These are phyloP conservation scores for Nitzschia putrida DNA, from an alignment of 108 stramenopile genomes.

Conservation along the genomic window DNA sequence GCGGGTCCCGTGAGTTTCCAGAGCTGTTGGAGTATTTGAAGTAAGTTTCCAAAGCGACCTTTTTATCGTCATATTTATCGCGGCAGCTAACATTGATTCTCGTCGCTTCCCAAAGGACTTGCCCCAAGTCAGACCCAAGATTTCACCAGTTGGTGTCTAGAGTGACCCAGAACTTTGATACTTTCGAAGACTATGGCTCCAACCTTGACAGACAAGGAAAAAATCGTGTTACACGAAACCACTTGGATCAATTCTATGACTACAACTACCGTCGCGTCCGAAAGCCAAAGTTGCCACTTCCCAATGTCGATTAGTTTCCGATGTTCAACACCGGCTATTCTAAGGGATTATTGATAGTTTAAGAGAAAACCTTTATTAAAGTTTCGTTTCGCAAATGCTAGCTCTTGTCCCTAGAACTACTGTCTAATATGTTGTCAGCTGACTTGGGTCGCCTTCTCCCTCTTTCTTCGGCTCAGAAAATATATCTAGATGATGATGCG, in stretches of 20 bases:
- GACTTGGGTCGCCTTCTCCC: too few relatives aligned
- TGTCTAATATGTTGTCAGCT: too few relatives aligned
- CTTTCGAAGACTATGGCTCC: slow-evolving; percentile 86
- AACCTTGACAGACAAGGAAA: slow-evolving; percentile 68
- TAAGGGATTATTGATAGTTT: too few relatives aligned
- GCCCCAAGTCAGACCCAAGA: slow-evolving; percentile 79
- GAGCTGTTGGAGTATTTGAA: slow-evolving; percentile 84
- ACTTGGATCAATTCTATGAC: slow-evolving; percentile 87
- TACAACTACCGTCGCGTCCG: slow-evolving; percentile 85
- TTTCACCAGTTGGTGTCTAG: slow-evolving; percentile 78
- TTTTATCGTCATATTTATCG: too few relatives aligned
- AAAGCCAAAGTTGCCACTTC: slow-evolving; percentile 71
- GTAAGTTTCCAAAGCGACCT: slow-evolving; percentile 52
- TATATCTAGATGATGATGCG: too few relatives aligned
- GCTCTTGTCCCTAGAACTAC: too few relatives aligned
- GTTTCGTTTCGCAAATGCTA: too few relatives aligned
- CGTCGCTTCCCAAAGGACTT: slow-evolving; percentile 46
- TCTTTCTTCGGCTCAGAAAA: too few relatives aligned
- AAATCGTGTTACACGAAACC: slow-evolving; percentile 46
- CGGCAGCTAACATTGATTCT: neutral
- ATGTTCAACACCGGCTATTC: neutral
- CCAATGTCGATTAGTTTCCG: slow-evolving; percentile 1
- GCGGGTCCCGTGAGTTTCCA: slow-evolving; percentile 77
- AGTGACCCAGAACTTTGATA: slow-evolving; percentile 91
- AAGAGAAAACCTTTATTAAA: too few relatives aligned